Percentiles rank a stretch among this genome's conserved stretches.
Evolutionary conservation across 2,329 filamentous ascomycete genomes (phyloP).

Genomic region (Zopfia rhizophila): DNA sequence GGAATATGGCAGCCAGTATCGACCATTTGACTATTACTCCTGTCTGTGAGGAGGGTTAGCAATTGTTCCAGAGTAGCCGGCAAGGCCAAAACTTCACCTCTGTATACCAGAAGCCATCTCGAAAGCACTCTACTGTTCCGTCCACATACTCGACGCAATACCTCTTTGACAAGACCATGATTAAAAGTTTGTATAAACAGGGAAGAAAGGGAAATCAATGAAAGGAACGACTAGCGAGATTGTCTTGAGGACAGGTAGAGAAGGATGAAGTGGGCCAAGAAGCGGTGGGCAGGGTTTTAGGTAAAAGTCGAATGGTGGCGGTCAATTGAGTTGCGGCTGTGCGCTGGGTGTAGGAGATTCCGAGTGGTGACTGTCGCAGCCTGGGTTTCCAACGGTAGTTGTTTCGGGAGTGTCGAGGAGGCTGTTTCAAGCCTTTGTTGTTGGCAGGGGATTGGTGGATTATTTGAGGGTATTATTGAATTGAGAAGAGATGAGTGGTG

Average conservation of each 20-base stretch:
- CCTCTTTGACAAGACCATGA: conserved; percentile 40
- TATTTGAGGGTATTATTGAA: too few species aligned
- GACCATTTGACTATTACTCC: conserved; percentile 77
- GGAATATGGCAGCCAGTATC: conserved; percentile 71
- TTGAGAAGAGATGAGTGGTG: too few species aligned
- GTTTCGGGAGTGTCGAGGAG: conserved; percentile 27
- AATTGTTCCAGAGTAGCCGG: background rate
- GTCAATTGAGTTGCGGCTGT: background rate
- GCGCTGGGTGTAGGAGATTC: conserved; percentile 5
- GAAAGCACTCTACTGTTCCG: conserved; percentile 39
- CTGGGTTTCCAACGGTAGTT: conserved; percentile 21
- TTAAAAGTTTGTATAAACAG: conserved; percentile 16
- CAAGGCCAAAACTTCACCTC: conserved; percentile 30
- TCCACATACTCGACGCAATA: conserved; percentile 37
- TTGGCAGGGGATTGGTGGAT: background rate
- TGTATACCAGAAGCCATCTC: conserved; percentile 47
- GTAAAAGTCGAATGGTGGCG: background rate
- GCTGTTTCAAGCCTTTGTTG: conserved; percentile 20
- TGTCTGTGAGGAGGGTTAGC: conserved; percentile 54
- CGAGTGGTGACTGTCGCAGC: conserved; percentile 33
- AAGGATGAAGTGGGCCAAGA: conserved; percentile 1
- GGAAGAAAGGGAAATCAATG: conserved; percentile 1
- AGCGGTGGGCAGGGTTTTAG: background rate
- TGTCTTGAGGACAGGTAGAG: background rate
- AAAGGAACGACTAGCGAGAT: conserved; percentile 1